Evolutionary conservation across 345 rosid species (phyloP).

Genomic region (Populus pruinosa): DNA sequence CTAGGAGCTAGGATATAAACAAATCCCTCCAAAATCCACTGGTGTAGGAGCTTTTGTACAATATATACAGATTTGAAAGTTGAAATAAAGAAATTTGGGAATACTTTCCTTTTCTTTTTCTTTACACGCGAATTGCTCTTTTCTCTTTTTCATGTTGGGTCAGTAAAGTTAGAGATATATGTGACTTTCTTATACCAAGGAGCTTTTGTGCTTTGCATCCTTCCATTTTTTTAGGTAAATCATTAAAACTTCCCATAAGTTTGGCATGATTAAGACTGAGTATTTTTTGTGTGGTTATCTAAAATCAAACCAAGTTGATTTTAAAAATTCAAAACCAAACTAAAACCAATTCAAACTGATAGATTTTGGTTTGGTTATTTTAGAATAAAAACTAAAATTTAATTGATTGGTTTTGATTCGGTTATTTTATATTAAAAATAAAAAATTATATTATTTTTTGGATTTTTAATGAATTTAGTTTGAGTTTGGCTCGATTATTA

Average conservation of each 20-base stretch:
- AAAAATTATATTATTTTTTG: no score
- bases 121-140: conserved; percentile 29
- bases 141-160: neutral
- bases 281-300: no score
- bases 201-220: neutral
- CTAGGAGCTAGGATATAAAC: neutral
- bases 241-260: neutral
- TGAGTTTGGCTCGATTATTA: no score
- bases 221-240: neutral
- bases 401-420: no score
- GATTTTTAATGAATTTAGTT: no score
- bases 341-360: rapidly evolving
- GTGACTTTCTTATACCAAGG: neutral
- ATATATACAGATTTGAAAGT: conserved; percentile 1
- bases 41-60: neutral
- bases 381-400: no score
- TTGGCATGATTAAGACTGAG: no score
- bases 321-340: no score
- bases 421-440: no score
- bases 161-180: neutral
- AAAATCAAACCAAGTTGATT: no score
- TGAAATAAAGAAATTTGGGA: neutral
- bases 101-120: neutral
- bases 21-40: neutral
- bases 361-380: no score